phyloP scores from a whole-genome alignment of 2,329 filamentous ascomycete genomes.

The Paraconiothyrium brasiliense region DNA sequence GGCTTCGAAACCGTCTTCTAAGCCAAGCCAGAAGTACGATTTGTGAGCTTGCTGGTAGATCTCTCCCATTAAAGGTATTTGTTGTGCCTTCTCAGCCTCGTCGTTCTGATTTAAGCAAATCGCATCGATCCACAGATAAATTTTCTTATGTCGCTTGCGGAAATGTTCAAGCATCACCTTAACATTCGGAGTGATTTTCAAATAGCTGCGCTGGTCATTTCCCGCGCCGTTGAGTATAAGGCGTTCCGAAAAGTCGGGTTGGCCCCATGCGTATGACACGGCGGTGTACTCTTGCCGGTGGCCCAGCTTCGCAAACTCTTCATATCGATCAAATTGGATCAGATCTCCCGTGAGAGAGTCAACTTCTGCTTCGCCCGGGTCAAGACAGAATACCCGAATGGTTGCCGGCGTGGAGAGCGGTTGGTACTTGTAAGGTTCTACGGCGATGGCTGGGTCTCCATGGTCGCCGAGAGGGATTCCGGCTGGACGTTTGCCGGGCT shows the following conservation, averaged over 20 bases:
- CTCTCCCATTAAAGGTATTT: constrained; percentile 8
- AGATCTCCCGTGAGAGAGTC: neutral
- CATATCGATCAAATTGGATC: neutral
- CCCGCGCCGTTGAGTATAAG: neutral
- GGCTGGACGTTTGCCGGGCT: no score
- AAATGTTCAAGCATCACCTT: constrained; percentile 3
- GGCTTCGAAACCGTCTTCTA: neutral
- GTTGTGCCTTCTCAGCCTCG: neutral
- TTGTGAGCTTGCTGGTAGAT: constrained; percentile 9
- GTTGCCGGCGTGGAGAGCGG: neutral
- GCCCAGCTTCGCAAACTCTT: neutral
- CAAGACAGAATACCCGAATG: constrained; percentile 1
- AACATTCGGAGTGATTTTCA: neutral
- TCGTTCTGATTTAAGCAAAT: constrained; percentile 6
- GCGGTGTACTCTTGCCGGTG: neutral
- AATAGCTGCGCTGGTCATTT: neutral
- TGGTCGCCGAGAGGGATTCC: no score
- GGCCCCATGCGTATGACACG: constrained; percentile 6
- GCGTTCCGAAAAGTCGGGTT: neutral
- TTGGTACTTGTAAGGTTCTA: constrained; percentile 1
- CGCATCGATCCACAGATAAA: constrained; percentile 6
- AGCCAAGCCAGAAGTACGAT: neutral
- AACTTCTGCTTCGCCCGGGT: neutral
- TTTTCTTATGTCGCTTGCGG: constrained; percentile 1
- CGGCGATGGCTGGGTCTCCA: no score